phyloP scores from a whole-genome alignment of 2,329 filamentous ascomycete genomes.

The Thermothelomyces thermophilus region DNA sequence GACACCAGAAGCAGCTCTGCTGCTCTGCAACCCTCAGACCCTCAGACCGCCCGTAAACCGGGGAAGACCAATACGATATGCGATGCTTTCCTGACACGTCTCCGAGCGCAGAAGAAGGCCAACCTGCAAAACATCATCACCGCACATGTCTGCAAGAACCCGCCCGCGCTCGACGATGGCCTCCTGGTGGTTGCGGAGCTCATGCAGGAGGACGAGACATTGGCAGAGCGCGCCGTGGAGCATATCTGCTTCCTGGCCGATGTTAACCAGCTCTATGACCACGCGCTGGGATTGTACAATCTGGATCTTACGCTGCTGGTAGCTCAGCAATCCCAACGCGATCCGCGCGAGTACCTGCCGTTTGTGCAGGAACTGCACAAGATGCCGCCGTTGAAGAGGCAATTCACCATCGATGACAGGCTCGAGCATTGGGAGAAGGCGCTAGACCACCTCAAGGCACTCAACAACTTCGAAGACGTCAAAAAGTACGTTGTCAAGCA shows the following conservation, averaged over 20 bases:
- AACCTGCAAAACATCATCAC: slow-evolving; percentile 90
- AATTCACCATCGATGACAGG: slow-evolving; percentile 84
- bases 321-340: slow-evolving; percentile 91
- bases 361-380: slow-evolving; percentile 85
- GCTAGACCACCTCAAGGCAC: slow-evolving; percentile 63
- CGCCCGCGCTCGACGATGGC: slow-evolving; percentile 83
- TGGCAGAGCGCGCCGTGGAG: slow-evolving; percentile 84
- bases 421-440: slow-evolving; percentile 72
- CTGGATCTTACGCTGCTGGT: slow-evolving; percentile 84
- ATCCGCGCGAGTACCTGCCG: slow-evolving; percentile 90
- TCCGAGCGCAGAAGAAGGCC: slow-evolving; percentile 55
- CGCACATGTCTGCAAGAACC: slow-evolving; percentile 86
- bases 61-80: slow-evolving; percentile 84
- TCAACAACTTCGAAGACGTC: slow-evolving; percentile 71
- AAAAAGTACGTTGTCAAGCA: slow-evolving; percentile 74
- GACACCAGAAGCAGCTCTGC: slow-evolving; percentile 59
- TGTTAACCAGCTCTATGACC: slow-evolving; percentile 84
- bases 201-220: slow-evolving; percentile 57
- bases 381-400: slow-evolving; percentile 61
- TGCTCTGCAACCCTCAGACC: slow-evolving; percentile 5
- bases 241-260: slow-evolving; percentile 98
- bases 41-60: slow-evolving; percentile 5
- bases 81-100: slow-evolving; percentile 67
- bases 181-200: slow-evolving; percentile 72
- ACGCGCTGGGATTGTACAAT: slow-evolving; percentile 84